Base-by-base conservation (phyloP, 2,329 filamentous ascomycete species). In the Trichoderma asperellum region DNA sequence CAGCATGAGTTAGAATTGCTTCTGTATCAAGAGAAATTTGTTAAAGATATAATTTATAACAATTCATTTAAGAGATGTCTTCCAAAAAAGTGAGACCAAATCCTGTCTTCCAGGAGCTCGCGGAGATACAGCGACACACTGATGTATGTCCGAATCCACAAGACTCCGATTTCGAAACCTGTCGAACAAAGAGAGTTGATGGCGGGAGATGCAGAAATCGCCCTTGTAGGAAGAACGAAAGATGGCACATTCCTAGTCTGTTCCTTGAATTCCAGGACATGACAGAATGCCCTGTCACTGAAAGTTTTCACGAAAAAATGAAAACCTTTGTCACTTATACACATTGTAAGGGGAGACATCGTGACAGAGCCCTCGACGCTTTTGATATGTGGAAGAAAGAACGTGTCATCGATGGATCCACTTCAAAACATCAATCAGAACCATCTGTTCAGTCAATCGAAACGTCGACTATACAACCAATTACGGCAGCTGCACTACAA, bases 271-370 rank as follows among this genome's bases (percentile, higher is more conserved):
- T 65, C 35, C 62, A 21, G 7, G 37, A 57, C 6, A 65, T 57
- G 52, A 24, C 52, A 11, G 62, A 57, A 34, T 65, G 37, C 5
- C 62, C 62, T 5, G 35, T 47, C 24, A 57, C 62, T 1, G 24
- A 57, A 18, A 47, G 27, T 21, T 65, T 65, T 8, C 24, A 65
- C 12, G 18, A 29, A 4, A 65, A 57, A 35, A 32, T 65, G 37
- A n/a, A 65, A 56, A 47, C 27, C 2, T 65, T 65, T 43, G 24
- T 65, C 34, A 65, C 52, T 6, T 57, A 57, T 56, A 57, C 62
- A 11, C 62, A 65, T 56, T 65, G 62, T 6, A 57, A 57, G 18
- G 56, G 52, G 27, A 32, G 37, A 16, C 62, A 65, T 57, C 62
- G 62, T 0, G 14, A 14, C 4, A 24, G 14, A 24, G 52, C n/a